These are phyloP conservation scores for Phoma sp. DNA, from an alignment of 2,329 filamentous ascomycete species.

Conservation along the genomic window DNA sequence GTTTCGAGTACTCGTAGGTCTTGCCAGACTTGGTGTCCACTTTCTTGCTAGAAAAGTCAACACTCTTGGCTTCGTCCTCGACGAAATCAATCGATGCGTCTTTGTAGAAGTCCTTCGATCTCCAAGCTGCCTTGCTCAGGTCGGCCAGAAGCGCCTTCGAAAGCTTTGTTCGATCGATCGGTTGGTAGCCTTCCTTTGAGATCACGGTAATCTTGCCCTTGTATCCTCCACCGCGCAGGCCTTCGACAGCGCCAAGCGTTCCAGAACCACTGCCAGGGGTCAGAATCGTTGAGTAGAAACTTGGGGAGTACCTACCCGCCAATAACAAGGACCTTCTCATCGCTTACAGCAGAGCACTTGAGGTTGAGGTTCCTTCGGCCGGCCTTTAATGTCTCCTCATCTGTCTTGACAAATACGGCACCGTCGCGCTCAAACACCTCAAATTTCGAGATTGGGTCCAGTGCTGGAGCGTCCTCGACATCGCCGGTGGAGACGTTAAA, in stretches of 20 bases:
- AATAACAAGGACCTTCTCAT: slow-evolving; percentile 78
- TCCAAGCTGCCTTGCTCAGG: slow-evolving; percentile 75
- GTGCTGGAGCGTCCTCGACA: slow-evolving; percentile 90
- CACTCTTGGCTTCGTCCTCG: slow-evolving; percentile 67
- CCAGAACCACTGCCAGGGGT: slow-evolving; percentile 70
- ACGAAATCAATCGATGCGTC: slow-evolving; percentile 63
- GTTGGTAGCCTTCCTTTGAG: slow-evolving; percentile 80
- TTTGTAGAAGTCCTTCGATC: slow-evolving; percentile 78
- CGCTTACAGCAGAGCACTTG: slow-evolving; percentile 66
- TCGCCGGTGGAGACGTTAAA: slow-evolving; percentile 90
- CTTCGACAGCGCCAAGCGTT: slow-evolving; percentile 80
- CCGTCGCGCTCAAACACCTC: slow-evolving; percentile 81
- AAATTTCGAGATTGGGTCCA: slow-evolving; percentile 85
- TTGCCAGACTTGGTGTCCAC: slow-evolving; percentile 77
- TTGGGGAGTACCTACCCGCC: slow-evolving; percentile 27
- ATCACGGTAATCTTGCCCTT: slow-evolving; percentile 81
- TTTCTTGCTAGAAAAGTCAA: slow-evolving; percentile 77
- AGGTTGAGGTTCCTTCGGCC: slow-evolving; percentile 76
- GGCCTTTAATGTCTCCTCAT: slow-evolving; percentile 77
- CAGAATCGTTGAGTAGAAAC: slow-evolving; percentile 2
- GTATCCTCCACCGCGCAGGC: slow-evolving; percentile 81
- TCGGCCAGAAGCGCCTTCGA: slow-evolving; percentile 92
- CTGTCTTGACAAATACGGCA: slow-evolving; percentile 81
- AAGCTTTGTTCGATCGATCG: slow-evolving; percentile 92
- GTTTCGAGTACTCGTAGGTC: slow-evolving; percentile 79